Conservation (phyloP, 73 alveolate genomes). For the Paraurostyla sp. region DNA sequence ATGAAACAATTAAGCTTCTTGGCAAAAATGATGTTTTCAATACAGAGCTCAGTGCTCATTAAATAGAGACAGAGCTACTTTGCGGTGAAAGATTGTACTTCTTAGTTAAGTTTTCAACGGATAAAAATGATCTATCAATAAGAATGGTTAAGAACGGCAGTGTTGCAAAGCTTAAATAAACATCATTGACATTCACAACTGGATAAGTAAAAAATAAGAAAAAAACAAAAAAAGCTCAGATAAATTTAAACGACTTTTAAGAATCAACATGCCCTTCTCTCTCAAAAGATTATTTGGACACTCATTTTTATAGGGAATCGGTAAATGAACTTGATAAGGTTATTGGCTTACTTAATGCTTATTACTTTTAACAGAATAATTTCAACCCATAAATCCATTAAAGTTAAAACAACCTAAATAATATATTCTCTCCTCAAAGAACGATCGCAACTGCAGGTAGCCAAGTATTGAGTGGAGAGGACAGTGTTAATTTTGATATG, state of each 20-base stretch:
- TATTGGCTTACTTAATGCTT: slow-evolving; percentile 22
- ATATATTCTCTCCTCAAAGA: slow-evolving; percentile 22
- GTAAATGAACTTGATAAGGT: slow-evolving; percentile 30
- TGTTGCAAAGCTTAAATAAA: slow-evolving; percentile 13
- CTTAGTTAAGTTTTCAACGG: slow-evolving; percentile 60
- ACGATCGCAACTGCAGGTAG: not conserved
- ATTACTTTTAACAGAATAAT: not conserved
- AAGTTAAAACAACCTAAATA: too few relatives aligned
- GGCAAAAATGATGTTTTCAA: slow-evolving; percentile 69
- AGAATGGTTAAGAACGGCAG: slow-evolving; percentile 51
- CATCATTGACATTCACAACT: slow-evolving; percentile 16
- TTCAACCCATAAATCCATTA: not conserved
- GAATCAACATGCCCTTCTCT: slow-evolving; percentile 10
- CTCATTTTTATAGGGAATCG: not conserved
- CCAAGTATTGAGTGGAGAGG: not conserved
- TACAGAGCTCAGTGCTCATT: slow-evolving; percentile 57
- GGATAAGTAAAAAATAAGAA: slow-evolving; percentile 16
- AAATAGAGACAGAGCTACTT: slow-evolving; percentile 72
- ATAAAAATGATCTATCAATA: slow-evolving; percentile 53
- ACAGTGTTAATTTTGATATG: not conserved
- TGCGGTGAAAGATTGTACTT: slow-evolving; percentile 61
- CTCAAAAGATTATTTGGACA: slow-evolving; percentile 45
- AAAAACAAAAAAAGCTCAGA: not conserved
- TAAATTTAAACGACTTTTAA: slow-evolving; percentile 21
- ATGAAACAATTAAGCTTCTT: slow-evolving; percentile 15